Conservation (phyloP, 371 early-diverging fungal genomes). For the Funneliformis caledonium region DNA sequence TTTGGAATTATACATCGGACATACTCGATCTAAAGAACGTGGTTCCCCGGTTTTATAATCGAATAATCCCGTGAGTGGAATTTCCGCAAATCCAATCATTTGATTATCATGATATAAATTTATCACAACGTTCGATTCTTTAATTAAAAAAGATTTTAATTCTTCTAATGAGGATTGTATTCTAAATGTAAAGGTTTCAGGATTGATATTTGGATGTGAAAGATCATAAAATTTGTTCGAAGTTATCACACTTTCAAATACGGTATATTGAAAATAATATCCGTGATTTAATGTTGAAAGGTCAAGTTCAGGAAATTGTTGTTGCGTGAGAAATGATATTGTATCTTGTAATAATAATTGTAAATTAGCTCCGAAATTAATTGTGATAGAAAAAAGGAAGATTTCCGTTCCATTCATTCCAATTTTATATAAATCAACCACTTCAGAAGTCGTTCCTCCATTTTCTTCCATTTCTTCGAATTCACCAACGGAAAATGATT, state of each 20-base stretch:
- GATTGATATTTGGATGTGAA: constrained; percentile 37
- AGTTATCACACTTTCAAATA: constrained; percentile 24
- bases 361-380: constrained; percentile 39
- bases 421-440: constrained; percentile 18
- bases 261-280: constrained; percentile 36
- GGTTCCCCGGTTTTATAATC: constrained; percentile 34
- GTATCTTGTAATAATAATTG: constrained; percentile 36
- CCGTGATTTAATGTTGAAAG: constrained; percentile 14
- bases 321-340: constrained; percentile 12
- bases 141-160: constrained; percentile 21
- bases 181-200: constrained; percentile 33
- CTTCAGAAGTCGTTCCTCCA: background rate
- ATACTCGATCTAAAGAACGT: constrained; percentile 39
- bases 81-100: constrained; percentile 35
- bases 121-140: constrained; percentile 25
- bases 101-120: constrained; percentile 34
- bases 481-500: background rate
- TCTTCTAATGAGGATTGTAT: constrained; percentile 31
- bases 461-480: background rate
- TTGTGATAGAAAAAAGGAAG: constrained; percentile 34
- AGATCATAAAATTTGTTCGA: constrained; percentile 38
- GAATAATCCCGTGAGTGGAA: constrained; percentile 37
- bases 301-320: constrained; percentile 31
- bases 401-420: constrained; percentile 22
- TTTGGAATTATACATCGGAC: constrained; percentile 40